Evolutionary conservation across 352 stramenopile species (phyloP), one percentile per base, ranked within the genome.

Genomic region (Pythium rhizo-oryzae): DNA sequence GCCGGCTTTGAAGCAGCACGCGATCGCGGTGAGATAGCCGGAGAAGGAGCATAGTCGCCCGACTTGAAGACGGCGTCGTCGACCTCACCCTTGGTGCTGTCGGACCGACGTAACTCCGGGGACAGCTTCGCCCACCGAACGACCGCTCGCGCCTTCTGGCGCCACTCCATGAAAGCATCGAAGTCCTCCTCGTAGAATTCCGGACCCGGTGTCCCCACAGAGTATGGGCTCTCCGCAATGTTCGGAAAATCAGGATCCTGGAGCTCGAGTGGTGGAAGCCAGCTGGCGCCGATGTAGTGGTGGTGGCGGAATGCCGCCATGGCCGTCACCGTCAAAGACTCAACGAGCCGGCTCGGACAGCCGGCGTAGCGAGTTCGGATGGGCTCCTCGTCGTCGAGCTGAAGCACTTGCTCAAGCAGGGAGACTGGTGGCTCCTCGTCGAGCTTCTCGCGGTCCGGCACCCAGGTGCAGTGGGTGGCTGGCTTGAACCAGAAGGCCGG

Each of bases 401-500:
- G 50, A n/a, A 0, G 11, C 1, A 50, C 5, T 35, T 61, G 54
- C 3, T 55, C 49, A 15, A 15, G 1, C 49, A 55, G 18, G 1
- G 49, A 7, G 16, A 16, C 11, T 19, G 49, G 24, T 6, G 21
- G 16, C 44, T 13, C 11, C 8, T 1, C 25, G 4, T 25, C 4
- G 28, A 59, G 13, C 19, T 46, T 13, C 16, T 21, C 18, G 15
- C 1, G 1, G n/a, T 24, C 19, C 19, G 52, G 28, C 2, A 62
- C 23, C 55, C 55, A 62, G 13, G 35, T 62, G 55, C 55, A 37
- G 55, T 62, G 35, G 2, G 16, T 3, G 4, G 55, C 19, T 8
- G 55, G 55, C 7, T n/a, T 9, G 37, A 39, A 62, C 55, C 55
- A 62, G 18, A 62, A 51, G 1, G 55, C 55, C 35, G 55, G 55